Evolutionary conservation across 2,329 filamentous ascomycete species (phyloP).

Genomic region (Arthrobotrys sphaeroides): DNA sequence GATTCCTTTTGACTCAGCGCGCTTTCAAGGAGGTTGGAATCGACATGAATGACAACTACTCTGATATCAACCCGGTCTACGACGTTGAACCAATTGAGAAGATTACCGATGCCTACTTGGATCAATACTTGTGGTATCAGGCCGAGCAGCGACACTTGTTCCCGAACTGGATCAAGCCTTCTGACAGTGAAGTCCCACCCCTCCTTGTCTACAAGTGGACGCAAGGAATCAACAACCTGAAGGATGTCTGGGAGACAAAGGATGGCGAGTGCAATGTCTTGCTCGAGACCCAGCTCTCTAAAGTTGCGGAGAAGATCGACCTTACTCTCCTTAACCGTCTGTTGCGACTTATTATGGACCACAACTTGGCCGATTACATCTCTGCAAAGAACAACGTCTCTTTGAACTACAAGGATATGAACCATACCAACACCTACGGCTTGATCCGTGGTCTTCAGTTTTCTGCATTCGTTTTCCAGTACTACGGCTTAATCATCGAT

Average conservation of each 20-base stretch:
- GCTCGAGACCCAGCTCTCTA: conserved; percentile 98
- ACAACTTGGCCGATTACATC: conserved; percentile 98
- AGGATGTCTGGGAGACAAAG: conserved; percentile 91
- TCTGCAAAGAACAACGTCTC: conserved; percentile 99
- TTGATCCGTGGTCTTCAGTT: conserved; percentile 98
- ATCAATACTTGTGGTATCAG: conserved; percentile 99
- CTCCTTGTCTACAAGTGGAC: conserved; percentile 98
- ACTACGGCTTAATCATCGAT: conserved; percentile 95
- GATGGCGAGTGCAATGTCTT: conserved; percentile 98
- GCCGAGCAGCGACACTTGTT: conserved; percentile 97
- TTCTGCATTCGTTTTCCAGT: conserved; percentile 98
- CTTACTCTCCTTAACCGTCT: conserved; percentile 93
- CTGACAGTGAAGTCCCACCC: conserved; percentile 95
- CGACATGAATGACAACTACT: conserved; percentile 99
- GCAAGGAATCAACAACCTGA: conserved; percentile 97
- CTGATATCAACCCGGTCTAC: conserved; percentile 97
- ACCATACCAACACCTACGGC: conserved; percentile 97
- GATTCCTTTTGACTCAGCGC: conserved; percentile 93
- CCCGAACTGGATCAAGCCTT: conserved; percentile 98
- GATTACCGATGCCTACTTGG: conserved; percentile 97
- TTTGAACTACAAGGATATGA: conserved; percentile 99
- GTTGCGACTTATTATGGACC: conserved; percentile 95
- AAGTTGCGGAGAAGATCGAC: conserved; percentile 99
- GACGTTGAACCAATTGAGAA: conserved; percentile 99
- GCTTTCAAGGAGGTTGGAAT: conserved; percentile 99